Conservation (phyloP, 495 filamentous ascomycete species). For the Thermothielavioides terrestris region DNA sequence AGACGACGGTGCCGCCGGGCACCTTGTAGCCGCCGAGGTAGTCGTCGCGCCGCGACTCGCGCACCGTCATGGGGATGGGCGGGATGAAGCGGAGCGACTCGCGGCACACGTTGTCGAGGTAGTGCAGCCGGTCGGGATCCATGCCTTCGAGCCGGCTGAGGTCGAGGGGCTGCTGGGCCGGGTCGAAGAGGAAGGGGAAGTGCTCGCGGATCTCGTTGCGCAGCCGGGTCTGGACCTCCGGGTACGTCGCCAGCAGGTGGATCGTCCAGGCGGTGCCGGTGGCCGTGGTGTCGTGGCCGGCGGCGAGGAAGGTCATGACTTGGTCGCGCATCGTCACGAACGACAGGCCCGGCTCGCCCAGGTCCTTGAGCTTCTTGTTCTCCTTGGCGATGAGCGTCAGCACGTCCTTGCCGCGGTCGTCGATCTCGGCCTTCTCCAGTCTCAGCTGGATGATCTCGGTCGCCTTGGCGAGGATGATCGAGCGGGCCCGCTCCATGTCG, state of each 20-base stretch:
- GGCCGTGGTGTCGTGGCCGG: slow-evolving; percentile 36
- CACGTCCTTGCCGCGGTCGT: slow-evolving; percentile 34
- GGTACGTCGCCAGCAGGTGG: slow-evolving; percentile 27
- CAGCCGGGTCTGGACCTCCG: slow-evolving; percentile 25
- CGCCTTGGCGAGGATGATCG: slow-evolving; percentile 28
- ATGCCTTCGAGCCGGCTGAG: slow-evolving; percentile 9
- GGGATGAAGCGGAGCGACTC: slow-evolving; percentile 43
- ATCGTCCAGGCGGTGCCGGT: slow-evolving; percentile 30
- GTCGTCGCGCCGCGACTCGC: slow-evolving; percentile 27
- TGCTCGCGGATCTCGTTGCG: slow-evolving; percentile 29
- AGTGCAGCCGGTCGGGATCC: slow-evolving; percentile 27
- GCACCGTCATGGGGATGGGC: slow-evolving; percentile 35
- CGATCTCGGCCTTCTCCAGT: slow-evolving; percentile 15
- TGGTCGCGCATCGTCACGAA: slow-evolving; percentile 43
- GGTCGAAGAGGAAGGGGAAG: slow-evolving; percentile 36
- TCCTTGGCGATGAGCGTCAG: slow-evolving; percentile 33
- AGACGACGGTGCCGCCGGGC: slow-evolving; percentile 26
- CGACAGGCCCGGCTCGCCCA: slow-evolving; percentile 23
- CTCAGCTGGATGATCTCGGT: slow-evolving; percentile 13
- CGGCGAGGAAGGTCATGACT: slow-evolving; percentile 37
- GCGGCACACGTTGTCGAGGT: slow-evolving; percentile 41
- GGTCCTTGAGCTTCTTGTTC: slow-evolving; percentile 16
- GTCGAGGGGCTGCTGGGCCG: slow-evolving; percentile 13
- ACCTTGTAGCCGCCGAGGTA: slow-evolving; percentile 21
- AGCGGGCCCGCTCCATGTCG: slow-evolving; percentile 33